phyloP scores from a whole-genome alignment of 2,329 filamentous ascomycete species.

The Orbilia ellipsospora region DNA sequence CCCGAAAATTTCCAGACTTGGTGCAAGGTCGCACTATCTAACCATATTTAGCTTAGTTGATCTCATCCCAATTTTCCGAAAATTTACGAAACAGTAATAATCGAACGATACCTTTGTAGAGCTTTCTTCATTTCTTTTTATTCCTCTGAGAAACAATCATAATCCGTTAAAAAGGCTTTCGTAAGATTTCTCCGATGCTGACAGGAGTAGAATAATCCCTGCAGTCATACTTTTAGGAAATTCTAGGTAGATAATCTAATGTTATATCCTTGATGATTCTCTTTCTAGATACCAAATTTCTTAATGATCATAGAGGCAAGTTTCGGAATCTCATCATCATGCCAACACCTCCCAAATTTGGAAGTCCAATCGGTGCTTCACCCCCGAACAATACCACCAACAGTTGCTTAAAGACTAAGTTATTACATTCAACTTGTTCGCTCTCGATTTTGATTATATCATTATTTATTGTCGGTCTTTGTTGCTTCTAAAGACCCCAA shows the following conservation, averaged over 20 bases:
- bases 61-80: not conserved
- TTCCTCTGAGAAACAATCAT: not conserved
- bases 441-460: too few relatives aligned
- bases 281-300: constrained; percentile 32
- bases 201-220: constrained; percentile 6
- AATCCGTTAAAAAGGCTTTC: not conserved
- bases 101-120: too few relatives aligned
- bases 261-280: constrained; percentile 10
- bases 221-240: constrained; percentile 6
- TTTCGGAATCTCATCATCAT: constrained; percentile 8
- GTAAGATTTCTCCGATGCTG: not conserved
- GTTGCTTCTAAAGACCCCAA: too few relatives aligned
- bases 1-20: constrained; percentile 27
- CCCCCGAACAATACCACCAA: constrained; percentile 14
- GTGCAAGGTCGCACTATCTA: not conserved
- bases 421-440: too few relatives aligned
- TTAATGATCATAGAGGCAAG: constrained; percentile 20
- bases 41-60: not conserved
- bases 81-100: not conserved
- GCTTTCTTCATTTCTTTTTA: not conserved
- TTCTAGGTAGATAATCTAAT: constrained; percentile 20
- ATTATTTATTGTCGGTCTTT: too few relatives aligned
- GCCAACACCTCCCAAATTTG: constrained; percentile 36
- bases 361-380: constrained; percentile 11
- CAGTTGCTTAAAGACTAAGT: not conserved